Conservation (phyloP, 768 basidiomycete species). For the Solioccasus polychromus region DNA sequence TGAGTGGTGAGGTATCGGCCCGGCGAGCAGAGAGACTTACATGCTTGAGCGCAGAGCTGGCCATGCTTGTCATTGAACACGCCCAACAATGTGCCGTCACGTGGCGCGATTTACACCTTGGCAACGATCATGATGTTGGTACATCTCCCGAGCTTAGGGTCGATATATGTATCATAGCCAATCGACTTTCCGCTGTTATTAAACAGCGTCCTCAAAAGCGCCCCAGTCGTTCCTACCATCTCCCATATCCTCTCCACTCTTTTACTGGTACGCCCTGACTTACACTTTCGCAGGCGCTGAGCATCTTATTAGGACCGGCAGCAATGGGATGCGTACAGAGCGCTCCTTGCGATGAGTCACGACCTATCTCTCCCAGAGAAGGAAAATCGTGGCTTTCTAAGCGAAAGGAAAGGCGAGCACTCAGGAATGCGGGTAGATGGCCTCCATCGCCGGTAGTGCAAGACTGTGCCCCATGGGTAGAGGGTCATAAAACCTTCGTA, state of each 20-base stretch:
- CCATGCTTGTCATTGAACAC: constrained; percentile 33
- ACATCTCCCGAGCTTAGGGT: no score
- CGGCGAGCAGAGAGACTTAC: constrained; percentile 25
- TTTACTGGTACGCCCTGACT: background rate
- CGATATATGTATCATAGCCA: no score
- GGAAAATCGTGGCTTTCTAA: background rate
- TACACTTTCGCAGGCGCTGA: background rate
- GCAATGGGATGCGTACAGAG: constrained; percentile 21
- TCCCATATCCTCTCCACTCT: background rate
- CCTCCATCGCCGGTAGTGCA: constrained; percentile 6
- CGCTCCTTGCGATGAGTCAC: background rate
- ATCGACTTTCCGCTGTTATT: background rate
- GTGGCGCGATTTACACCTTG: no score
- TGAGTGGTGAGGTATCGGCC: constrained; percentile 26
- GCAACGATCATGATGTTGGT: no score
- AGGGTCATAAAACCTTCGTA: constrained; percentile 24
- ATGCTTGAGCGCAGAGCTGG: constrained; percentile 45
- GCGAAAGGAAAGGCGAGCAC: background rate
- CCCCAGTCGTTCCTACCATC: no score
- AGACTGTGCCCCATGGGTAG: constrained; percentile 29
- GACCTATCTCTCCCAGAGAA: background rate
- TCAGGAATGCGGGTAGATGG: background rate
- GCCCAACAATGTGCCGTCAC: constrained; percentile 10
- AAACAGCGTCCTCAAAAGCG: background rate
- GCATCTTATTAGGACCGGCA: background rate